Evolutionary conservation across 768 basidiomycete genomes (phyloP).

Genomic region (Ephemerocybe angulata): DNA sequence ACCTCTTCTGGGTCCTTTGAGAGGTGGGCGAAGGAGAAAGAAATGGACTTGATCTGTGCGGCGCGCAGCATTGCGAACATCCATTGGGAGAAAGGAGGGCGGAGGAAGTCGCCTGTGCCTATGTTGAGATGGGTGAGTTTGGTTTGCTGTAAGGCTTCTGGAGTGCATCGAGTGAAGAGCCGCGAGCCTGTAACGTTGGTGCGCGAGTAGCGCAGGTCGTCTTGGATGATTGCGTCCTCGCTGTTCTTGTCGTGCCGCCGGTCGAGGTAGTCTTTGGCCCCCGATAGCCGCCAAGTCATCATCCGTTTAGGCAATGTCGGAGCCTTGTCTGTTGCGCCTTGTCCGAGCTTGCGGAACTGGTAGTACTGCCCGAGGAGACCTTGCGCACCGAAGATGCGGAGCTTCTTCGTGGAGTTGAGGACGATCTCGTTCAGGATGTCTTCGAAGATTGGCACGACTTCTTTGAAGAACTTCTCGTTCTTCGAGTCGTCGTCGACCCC

Average conservation of each 20-base stretch:
- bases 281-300: too few species aligned
- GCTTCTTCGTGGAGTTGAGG: neutral
- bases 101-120: conserved; percentile 2
- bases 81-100: conserved; percentile 2
- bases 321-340: neutral
- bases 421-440: conserved; percentile 1
- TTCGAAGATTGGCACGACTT: neutral
- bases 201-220: conserved; percentile 2
- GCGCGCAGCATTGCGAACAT: neutral
- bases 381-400: neutral
- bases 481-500: neutral
- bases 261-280: neutral
- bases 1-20: neutral
- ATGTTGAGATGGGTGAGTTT: neutral
- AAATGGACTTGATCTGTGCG: neutral
- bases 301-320: neutral
- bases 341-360: neutral
- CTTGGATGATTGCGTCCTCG: neutral
- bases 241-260: neutral
- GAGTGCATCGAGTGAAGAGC: neutral
- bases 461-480: neutral
- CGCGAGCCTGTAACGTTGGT: neutral
- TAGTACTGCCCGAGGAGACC: neutral
- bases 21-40: neutral
- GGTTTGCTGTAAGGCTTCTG: neutral